These are phyloP conservation scores for Linum lewisii DNA, from an alignment of 345 rosid genomes.

Conservation along the genomic window DNA sequence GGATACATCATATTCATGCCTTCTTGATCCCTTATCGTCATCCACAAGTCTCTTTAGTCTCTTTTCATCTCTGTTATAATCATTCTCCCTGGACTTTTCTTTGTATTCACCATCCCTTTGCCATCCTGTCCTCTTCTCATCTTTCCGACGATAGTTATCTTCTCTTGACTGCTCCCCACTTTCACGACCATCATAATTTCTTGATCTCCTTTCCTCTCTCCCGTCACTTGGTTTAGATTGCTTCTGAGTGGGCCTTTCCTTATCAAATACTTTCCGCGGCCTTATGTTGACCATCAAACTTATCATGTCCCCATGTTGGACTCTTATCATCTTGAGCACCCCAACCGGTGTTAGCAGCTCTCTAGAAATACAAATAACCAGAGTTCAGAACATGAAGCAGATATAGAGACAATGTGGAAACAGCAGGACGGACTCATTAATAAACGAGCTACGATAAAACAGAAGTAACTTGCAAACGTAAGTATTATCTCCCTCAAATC, in stretches of 20 bases:
- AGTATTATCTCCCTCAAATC: neutral
- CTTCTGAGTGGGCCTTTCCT: conserved; percentile 8
- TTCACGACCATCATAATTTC: conserved; percentile 2
- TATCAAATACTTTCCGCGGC: conserved; percentile 25
- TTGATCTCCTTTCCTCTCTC: conserved; percentile 13
- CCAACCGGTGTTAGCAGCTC: conserved; percentile 87
- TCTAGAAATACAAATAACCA: conserved; percentile 28
- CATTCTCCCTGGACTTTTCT: conserved; percentile 19
- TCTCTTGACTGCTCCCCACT: neutral
- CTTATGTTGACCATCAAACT: conserved; percentile 42
- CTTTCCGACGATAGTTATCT: neutral
- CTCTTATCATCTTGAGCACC: conserved; percentile 54
- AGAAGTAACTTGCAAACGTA: neutral
- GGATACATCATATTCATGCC: conserved; percentile 8
- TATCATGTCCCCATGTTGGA: conserved; percentile 62
- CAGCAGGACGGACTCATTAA: conserved; percentile 1
- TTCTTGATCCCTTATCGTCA: conserved; percentile 16
- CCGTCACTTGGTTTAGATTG: conserved; percentile 8
- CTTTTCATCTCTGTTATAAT: conserved; percentile 18
- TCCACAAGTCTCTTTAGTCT: conserved; percentile 21
- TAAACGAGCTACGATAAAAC: neutral
- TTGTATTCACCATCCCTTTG: conserved; percentile 14
- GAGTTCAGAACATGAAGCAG: neutral
- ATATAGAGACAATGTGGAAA: neutral
- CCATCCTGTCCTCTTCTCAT: conserved; percentile 17